Evolutionary conservation across 805 yeast species (phyloP).

Genomic region (Schwanniomyces polymorphus): DNA sequence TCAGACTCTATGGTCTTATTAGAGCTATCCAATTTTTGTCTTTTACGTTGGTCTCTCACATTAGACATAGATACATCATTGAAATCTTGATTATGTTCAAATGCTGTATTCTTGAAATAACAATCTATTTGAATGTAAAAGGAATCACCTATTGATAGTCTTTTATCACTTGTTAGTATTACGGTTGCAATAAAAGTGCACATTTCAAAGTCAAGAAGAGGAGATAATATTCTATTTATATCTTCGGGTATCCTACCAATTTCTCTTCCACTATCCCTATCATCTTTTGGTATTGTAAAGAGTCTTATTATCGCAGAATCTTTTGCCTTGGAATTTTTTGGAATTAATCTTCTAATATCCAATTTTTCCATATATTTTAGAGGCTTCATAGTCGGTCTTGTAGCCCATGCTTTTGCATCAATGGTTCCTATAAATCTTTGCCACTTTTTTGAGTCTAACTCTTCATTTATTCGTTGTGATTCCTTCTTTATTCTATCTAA

Average conservation of each 20-base stretch:
- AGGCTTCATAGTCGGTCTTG: conserved; percentile 57
- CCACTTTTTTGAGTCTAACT: conserved; percentile 19
- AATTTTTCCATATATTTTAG: conserved; percentile 46
- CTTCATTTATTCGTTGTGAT: neutral
- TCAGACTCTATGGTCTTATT: conserved; percentile 47
- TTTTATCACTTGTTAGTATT: conserved; percentile 51
- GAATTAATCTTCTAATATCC: conserved; percentile 34
- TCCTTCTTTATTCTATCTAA: conserved; percentile 3
- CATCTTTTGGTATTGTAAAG: conserved; percentile 17
- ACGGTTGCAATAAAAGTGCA: conserved; percentile 58
- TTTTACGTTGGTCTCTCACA: conserved; percentile 13
- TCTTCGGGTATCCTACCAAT: conserved; percentile 77
- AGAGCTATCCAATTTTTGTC: conserved; percentile 17
- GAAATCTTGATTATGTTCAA: conserved; percentile 16
- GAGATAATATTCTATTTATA: conserved; percentile 62
- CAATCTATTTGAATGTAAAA: conserved; percentile 71
- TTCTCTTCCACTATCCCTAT: conserved; percentile 45
- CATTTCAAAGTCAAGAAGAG: conserved; percentile 57
- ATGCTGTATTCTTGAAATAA: conserved; percentile 45
- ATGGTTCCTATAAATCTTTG: conserved; percentile 57
- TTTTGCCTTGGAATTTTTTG: conserved; percentile 20
- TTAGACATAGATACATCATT: neutral
- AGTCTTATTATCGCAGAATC: conserved; percentile 36
- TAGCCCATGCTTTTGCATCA: conserved; percentile 68
- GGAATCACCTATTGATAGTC: conserved; percentile 73